Percentiles rank a stretch among this genome's conserved stretches.
Evolutionary conservation across 768 basidiomycete genomes (phyloP).

Genomic region (Lyophyllum decastes): DNA sequence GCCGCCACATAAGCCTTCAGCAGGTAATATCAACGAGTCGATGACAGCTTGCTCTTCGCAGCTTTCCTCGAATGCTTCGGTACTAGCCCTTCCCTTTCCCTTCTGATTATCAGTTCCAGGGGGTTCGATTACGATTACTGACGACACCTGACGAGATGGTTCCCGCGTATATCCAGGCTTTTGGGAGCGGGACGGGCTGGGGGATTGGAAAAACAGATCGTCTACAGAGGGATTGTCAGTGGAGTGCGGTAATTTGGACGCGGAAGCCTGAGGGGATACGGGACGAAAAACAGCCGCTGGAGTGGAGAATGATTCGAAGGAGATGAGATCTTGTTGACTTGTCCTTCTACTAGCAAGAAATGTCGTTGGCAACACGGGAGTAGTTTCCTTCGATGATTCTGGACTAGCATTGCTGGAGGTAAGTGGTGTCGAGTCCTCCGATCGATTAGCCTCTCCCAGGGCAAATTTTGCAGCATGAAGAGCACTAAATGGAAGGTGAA

Average conservation of each 20-base stretch:
- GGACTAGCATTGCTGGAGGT: not conserved
- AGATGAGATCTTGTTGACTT: conserved; percentile 30
- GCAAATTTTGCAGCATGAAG: not conserved
- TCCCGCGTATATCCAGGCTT: not conserved
- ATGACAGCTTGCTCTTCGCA: conserved; percentile 7
- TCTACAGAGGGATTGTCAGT: conserved; percentile 24
- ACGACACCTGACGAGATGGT: not conserved
- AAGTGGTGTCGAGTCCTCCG: not conserved
- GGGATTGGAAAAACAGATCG: conserved; percentile 24
- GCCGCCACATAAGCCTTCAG: not conserved
- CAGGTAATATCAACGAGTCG: conserved; percentile 1
- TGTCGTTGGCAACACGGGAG: not conserved
- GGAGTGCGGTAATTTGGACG: conserved; percentile 3
- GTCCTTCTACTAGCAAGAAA: not conserved
- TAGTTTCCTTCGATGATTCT: not conserved
- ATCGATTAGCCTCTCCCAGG: not conserved
- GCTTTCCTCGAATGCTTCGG: not conserved
- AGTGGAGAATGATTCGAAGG: conserved; percentile 43
- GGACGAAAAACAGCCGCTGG: conserved; percentile 19
- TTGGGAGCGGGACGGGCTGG: conserved; percentile 2
- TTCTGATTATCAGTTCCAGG: not conserved
- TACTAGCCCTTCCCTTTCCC: not conserved
- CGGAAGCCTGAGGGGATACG: conserved; percentile 17
- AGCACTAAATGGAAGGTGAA: not conserved
- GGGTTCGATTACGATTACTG: not conserved